phyloP scores from a whole-genome alignment of 768 basidiomycete species.

The Mycena haematopus region DNA sequence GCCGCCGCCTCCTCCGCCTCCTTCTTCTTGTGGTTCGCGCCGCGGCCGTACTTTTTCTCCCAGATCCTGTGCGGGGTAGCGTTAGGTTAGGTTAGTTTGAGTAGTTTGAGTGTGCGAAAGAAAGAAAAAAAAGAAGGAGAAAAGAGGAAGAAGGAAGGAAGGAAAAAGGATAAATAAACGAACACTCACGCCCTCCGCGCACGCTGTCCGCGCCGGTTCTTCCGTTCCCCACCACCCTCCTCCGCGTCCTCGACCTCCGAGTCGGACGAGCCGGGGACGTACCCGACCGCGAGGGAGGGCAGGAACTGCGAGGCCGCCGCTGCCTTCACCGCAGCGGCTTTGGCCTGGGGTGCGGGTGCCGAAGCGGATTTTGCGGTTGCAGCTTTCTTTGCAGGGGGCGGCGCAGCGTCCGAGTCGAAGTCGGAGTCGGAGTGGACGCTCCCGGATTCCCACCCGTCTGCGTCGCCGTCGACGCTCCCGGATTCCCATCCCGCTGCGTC shows the following conservation, averaged over 20 bases:
- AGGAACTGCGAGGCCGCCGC: constrained; percentile 66
- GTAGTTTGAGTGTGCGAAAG: background rate
- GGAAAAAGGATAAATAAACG: background rate
- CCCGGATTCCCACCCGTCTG: constrained; percentile 62
- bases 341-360: background rate
- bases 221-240: constrained; percentile 58
- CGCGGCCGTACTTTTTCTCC: constrained; percentile 94
- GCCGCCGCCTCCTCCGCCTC: constrained; percentile 37
- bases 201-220: constrained; percentile 91
- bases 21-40: constrained; percentile 91
- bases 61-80: constrained; percentile 74
- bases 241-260: constrained; percentile 79
- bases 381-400: constrained; percentile 42
- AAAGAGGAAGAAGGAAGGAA: background rate
- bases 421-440: constrained; percentile 43
- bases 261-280: constrained; percentile 77
- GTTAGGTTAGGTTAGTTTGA: background rate
- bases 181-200: constrained; percentile 90
- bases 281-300: constrained; percentile 89
- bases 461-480: constrained; percentile 31
- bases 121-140: background rate
- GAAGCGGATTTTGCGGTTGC: constrained; percentile 28
- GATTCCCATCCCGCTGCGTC: constrained; percentile 30
- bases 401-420: constrained; percentile 35
- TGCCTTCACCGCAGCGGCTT: constrained; percentile 34